Evolutionary conservation across 2,329 filamentous ascomycete genomes (phyloP).

Genomic region (Lachnellula cervina): DNA sequence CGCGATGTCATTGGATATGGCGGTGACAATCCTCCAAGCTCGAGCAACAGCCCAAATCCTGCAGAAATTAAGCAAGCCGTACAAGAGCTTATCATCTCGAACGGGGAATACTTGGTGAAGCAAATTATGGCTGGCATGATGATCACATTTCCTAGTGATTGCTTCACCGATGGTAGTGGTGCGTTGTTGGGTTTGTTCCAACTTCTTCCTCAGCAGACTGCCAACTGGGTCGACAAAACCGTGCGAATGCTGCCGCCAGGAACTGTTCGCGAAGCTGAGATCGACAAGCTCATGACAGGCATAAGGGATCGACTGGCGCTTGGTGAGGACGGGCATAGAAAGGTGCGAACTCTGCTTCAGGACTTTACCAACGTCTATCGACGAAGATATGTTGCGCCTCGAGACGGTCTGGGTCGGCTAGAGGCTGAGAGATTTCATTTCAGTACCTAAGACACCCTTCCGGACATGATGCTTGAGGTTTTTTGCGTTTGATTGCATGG

Average conservation of each 20-base stretch:
- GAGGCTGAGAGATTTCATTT: slow-evolving; percentile 88
- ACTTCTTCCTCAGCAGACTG: slow-evolving; percentile 73
- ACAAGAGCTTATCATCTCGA: slow-evolving; percentile 61
- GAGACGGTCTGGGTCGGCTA: slow-evolving; percentile 82
- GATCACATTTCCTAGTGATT: slow-evolving; percentile 96
- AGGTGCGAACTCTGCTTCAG: slow-evolving; percentile 80
- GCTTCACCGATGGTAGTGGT: slow-evolving; percentile 89
- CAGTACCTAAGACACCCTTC: slow-evolving; percentile 24
- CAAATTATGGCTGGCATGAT: slow-evolving; percentile 96
- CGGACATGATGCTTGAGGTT: not conserved
- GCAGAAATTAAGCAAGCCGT: slow-evolving; percentile 70
- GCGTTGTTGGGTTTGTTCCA: slow-evolving; percentile 89
- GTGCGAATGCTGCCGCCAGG: slow-evolving; percentile 79
- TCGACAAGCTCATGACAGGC: slow-evolving; percentile 72
- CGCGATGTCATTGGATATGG: slow-evolving; percentile 89
- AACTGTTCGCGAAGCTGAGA: slow-evolving; percentile 74
- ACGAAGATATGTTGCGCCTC: slow-evolving; percentile 87
- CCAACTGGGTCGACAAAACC: slow-evolving; percentile 77
- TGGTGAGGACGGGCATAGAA: slow-evolving; percentile 57
- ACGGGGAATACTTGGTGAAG: slow-evolving; percentile 77
- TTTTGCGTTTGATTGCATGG: slow-evolving; percentile 10
- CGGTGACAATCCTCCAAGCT: slow-evolving; percentile 65
- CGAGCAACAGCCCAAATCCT: slow-evolving; percentile 52
- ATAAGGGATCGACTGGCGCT: slow-evolving; percentile 75
- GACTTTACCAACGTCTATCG: slow-evolving; percentile 97